Base-by-base conservation (phyloP, 257 asterid genomes). In the Osmanthus fragrans region DNA sequence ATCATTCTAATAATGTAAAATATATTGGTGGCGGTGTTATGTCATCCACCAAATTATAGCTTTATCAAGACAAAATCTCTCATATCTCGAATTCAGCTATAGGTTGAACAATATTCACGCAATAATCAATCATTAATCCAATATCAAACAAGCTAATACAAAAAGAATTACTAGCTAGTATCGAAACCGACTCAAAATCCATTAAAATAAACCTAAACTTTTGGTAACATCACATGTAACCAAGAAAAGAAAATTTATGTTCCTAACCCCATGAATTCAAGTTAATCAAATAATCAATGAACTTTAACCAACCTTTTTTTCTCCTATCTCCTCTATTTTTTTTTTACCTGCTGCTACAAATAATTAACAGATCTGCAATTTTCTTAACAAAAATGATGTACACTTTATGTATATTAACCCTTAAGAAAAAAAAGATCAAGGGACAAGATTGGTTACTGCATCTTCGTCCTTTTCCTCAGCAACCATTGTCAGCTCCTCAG, bases 401-500 rank as follows among this genome's bases (percentile, higher is more conserved):
- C 34, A 60, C 33, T 30, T 10, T 11, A 23, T 60, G 10, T 60
- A 25, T 58, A 8, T 21, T 21, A 7, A 60, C 27, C 11, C 4
- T 21, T 21, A 7, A 21, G 65, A 7, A 56, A n/a, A 23, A n/a
- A 56, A 56, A 8, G 29, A 19, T 56, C 65, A 85, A n/a, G 90
- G 86, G 13, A 92, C 90, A 42, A 92, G 78, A 73, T 85, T 86
- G 64, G 88, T 56, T 51, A 82, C 97, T 4, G 85, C 87, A 7
- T 84, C 89, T 70, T 89, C 88, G 11, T 79, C 89, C 69, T 80
- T 79, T 0, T 81, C 86, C 18, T 49, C 77, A 0, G 82, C 87
- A 1, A 84, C 83, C 78, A 33, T 73, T 0, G 96, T 90, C 69
- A 92, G 80, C 80, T 90, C 90, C 77, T 88, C 92, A 10, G 97